Conservation (phyloP, 192 early-diverging fungal species). For the Geranomyces variabilis region DNA sequence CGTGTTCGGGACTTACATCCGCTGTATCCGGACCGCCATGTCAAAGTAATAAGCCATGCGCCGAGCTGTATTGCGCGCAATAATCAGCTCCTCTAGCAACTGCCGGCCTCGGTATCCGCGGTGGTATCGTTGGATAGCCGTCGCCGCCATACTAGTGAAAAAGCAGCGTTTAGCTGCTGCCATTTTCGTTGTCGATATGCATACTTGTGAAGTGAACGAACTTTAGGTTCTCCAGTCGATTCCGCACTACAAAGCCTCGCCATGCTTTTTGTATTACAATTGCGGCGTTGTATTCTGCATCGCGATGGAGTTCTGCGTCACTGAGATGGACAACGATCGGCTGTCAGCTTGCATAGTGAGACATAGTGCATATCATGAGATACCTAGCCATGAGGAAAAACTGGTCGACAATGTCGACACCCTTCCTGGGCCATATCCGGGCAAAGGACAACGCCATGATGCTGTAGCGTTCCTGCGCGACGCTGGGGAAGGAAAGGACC, state of each 20-base stretch:
- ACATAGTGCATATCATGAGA: too few relatives aligned
- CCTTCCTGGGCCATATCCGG: slow-evolving; percentile 10
- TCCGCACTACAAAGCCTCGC: slow-evolving; percentile 35
- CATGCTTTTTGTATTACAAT: slow-evolving; percentile 41
- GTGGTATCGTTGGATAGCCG: slow-evolving; percentile 41
- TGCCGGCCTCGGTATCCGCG: slow-evolving; percentile 39
- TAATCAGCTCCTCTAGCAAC: slow-evolving; percentile 20
- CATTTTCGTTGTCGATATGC: not conserved
- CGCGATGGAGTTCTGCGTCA: slow-evolving; percentile 38
- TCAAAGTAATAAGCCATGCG: slow-evolving; percentile 32
- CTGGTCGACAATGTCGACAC: slow-evolving; percentile 28
- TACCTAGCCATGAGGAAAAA: slow-evolving; percentile 23
- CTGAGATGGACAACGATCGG: slow-evolving; percentile 13
- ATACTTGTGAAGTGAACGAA: not conserved
- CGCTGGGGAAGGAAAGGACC: too few relatives aligned
- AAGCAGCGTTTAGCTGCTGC: not conserved
- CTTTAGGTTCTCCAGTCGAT: slow-evolving; percentile 4
- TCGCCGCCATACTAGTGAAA: slow-evolving; percentile 19
- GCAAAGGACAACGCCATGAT: slow-evolving; percentile 29
- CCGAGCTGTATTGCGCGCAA: slow-evolving; percentile 20
- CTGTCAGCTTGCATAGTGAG: not conserved
- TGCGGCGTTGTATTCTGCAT: slow-evolving; percentile 38
- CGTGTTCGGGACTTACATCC: slow-evolving; percentile 33
- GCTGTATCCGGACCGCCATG: slow-evolving; percentile 46
- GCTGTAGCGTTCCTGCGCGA: not conserved